phyloP scores from a whole-genome alignment of 495 filamentous ascomycete species.

The Penicillium desertorum region DNA sequence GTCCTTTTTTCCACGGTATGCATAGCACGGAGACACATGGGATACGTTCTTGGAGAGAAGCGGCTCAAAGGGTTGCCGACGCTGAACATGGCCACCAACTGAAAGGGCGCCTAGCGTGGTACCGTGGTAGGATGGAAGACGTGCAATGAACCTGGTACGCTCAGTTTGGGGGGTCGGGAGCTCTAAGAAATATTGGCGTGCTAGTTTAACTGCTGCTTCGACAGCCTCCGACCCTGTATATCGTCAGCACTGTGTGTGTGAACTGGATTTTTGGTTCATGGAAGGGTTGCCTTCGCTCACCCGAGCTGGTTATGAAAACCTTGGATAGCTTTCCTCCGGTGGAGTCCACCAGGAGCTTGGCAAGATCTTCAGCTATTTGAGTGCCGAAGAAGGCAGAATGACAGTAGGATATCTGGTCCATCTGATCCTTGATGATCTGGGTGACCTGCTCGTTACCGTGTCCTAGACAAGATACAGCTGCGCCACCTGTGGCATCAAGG shows the following conservation, averaged over 20 bases:
- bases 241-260: not conserved
- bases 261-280: not conserved
- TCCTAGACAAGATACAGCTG: conserved; percentile 52
- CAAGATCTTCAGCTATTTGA: conserved; percentile 47
- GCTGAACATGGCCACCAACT: conserved; percentile 60
- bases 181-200: conserved; percentile 63
- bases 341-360: conserved; percentile 42
- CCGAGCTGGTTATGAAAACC: conserved; percentile 55
- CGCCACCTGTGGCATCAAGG: conserved; percentile 59
- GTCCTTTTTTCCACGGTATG: conserved; percentile 56
- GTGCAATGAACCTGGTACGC: conserved; percentile 61
- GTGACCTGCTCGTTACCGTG: conserved; percentile 48
- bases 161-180: conserved; percentile 44
- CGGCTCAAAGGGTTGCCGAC: conserved; percentile 65
- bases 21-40: conserved; percentile 68
- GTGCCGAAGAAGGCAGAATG: conserved; percentile 55
- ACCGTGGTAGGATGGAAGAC: conserved; percentile 73
- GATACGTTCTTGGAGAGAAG: conserved; percentile 61
- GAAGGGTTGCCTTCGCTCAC: conserved; percentile 41
- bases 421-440: conserved; percentile 50
- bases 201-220: conserved; percentile 66
- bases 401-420: conserved; percentile 51
- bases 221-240: conserved; percentile 65
- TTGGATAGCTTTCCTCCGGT: conserved; percentile 48
- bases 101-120: conserved; percentile 64